Conservation (phyloP, 2,329 filamentous ascomycete genomes). For the Atkinsonella hypoxylon region DNA sequence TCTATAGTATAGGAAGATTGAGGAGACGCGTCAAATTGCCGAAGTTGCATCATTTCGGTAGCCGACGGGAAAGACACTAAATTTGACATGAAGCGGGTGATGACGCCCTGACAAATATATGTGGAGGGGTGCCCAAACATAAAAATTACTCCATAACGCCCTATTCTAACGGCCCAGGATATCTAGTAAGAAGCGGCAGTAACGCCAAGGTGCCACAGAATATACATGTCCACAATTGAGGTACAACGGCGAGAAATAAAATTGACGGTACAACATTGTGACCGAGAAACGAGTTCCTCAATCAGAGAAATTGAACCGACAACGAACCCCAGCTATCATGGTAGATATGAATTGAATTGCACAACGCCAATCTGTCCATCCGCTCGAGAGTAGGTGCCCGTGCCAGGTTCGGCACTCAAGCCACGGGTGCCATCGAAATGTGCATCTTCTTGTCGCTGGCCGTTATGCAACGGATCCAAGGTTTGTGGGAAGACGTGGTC, state of each 20-base stretch:
- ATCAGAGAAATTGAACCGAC: no score
- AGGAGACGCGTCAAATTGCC: not conserved
- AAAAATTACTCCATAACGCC: not conserved
- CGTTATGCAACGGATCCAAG: conserved; percentile 22
- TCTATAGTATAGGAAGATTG: not conserved
- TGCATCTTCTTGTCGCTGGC: conserved; percentile 24
- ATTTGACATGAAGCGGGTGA: no score
- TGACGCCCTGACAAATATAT: not conserved
- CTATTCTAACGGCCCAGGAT: not conserved
- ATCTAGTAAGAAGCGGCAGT: not conserved
- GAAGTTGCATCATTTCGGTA: not conserved
- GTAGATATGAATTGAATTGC: conserved; percentile 19
- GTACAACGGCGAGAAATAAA: no score
- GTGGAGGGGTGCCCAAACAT: not conserved
- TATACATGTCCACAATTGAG: not conserved
- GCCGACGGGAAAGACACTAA: no score
- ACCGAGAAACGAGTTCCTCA: no score
- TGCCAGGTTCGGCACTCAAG: conserved; percentile 16
- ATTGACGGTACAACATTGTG: no score
- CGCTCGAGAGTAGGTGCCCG: conserved; percentile 23
- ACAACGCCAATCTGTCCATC: conserved; percentile 21
- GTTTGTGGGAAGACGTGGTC: conserved; percentile 22
- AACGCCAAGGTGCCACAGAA: not conserved
- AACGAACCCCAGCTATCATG: not conserved
- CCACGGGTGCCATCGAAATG: conserved; percentile 17